Evolutionary conservation across 108 stramenopile species (phyloP).

Genomic region (Chaetoceros muelleri): DNA sequence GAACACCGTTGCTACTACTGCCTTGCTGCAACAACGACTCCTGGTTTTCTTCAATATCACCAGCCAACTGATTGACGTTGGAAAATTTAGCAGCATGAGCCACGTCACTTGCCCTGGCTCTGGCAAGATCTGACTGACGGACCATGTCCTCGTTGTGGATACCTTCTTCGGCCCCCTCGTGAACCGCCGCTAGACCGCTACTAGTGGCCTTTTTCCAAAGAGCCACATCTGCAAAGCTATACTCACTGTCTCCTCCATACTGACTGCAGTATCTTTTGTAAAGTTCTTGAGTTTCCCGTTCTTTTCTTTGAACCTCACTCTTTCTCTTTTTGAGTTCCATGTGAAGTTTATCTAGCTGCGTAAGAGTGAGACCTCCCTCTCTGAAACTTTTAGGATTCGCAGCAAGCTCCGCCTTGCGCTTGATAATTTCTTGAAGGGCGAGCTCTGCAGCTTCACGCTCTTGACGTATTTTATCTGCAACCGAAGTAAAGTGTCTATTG

Average conservation of each 20-base stretch:
- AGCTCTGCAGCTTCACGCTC: slow-evolving; percentile 44
- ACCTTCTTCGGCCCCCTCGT: too few species aligned
- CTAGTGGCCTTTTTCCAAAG: background rate
- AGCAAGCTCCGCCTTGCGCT: slow-evolving; percentile 15
- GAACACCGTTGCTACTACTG: background rate
- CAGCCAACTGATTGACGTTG: background rate
- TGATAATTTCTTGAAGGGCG: slow-evolving; percentile 38
- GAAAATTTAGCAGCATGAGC: background rate
- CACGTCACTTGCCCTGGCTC: background rate
- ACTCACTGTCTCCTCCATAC: background rate
- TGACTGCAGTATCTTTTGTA: slow-evolving; percentile 31
- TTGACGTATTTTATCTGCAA: slow-evolving; percentile 24
- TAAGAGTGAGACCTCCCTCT: slow-evolving; percentile 18
- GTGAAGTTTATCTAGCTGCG: slow-evolving; percentile 22
- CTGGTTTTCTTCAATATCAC: background rate
- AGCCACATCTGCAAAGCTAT: background rate
- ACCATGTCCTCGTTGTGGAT: background rate
- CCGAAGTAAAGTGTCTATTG: slow-evolving; percentile 51
- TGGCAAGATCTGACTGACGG: background rate
- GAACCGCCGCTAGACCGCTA: too few species aligned
- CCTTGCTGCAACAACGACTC: background rate
- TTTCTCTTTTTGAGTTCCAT: slow-evolving; percentile 25
- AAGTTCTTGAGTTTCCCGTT: slow-evolving; percentile 37
- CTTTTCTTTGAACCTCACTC: slow-evolving; percentile 34
- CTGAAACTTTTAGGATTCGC: slow-evolving; percentile 18